Evolutionary conservation across 495 filamentous ascomycete genomes (phyloP).

Genomic region (Apiosordaria backusii): DNA sequence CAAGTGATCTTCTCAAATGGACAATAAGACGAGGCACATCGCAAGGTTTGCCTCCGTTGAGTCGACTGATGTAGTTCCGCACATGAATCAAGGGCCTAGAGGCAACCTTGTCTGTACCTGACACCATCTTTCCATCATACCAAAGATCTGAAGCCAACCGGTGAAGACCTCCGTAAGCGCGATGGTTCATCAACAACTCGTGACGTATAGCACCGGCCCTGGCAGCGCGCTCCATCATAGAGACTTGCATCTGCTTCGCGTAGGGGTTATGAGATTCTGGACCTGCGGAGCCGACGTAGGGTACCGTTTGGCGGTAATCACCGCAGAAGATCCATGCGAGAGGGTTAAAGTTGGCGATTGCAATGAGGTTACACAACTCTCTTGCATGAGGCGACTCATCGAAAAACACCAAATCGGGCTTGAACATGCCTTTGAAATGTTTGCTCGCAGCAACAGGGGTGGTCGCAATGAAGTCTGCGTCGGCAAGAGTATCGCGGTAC

Average conservation of each 20-base stretch:
- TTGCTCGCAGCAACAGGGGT: constrained; percentile 23
- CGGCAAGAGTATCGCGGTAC: constrained; percentile 20
- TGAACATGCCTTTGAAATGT: constrained; percentile 24
- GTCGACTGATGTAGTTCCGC: constrained; percentile 10
- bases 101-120: background rate
- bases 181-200: constrained; percentile 30
- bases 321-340: constrained; percentile 28
- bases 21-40: constrained; percentile 21
- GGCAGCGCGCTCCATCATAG: constrained; percentile 27
- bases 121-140: constrained; percentile 18
- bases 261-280: constrained; percentile 7
- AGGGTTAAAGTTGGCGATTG: constrained; percentile 28
- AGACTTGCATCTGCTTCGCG: constrained; percentile 16
- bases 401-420: constrained; percentile 27
- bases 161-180: constrained; percentile 22
- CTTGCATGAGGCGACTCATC: constrained; percentile 27
- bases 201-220: constrained; percentile 7
- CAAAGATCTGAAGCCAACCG: constrained; percentile 21
- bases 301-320: constrained; percentile 29
- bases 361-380: constrained; percentile 27
- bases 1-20: constrained; percentile 6
- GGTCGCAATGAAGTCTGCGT: constrained; percentile 28
- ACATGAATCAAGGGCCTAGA: constrained; percentile 1
- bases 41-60: background rate
- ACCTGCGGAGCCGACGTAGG: constrained; percentile 16